Conservation (phyloP, 2,329 filamentous ascomycete genomes). For the Fusarium luffae region DNA sequence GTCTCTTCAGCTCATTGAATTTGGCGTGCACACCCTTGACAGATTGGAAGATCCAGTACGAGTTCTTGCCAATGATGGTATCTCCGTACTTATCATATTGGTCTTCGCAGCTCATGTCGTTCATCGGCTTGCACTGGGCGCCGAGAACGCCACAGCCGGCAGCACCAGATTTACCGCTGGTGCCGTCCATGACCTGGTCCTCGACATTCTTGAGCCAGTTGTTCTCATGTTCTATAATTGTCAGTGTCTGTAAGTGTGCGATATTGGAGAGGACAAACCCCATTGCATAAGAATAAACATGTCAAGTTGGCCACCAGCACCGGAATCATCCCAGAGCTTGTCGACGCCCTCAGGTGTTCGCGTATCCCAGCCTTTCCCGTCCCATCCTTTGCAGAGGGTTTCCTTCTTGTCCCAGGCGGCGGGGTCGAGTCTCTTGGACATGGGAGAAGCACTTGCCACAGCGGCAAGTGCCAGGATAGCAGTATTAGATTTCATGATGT, state of each 20-base stretch:
- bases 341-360: conserved; percentile 21
- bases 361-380: conserved; percentile 5
- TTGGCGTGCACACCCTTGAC: conserved; percentile 13
- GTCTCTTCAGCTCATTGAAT: conserved; percentile 6
- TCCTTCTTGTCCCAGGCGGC: conserved; percentile 4
- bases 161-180: conserved; percentile 9
- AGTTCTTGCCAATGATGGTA: conserved; percentile 7
- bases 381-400: conserved; percentile 17
- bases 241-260: background rate
- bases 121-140: background rate
- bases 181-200: background rate
- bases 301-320: conserved; percentile 11
- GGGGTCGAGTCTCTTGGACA: background rate
- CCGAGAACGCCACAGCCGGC: conserved; percentile 4
- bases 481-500: conserved; percentile 8
- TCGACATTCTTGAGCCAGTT: conserved; percentile 28
- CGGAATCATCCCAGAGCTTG: background rate
- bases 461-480: conserved; percentile 1
- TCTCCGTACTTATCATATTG: conserved; percentile 15
- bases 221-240: conserved; percentile 12
- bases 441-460: background rate
- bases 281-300: conserved; percentile 11
- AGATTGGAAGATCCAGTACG: conserved; percentile 26
- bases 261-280: background rate
- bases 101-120: conserved; percentile 4